Evolutionary conservation across 192 early-diverging fungal species (phyloP), one percentile per base, ranked within the genome.

Genomic region (Podila horticola): DNA sequence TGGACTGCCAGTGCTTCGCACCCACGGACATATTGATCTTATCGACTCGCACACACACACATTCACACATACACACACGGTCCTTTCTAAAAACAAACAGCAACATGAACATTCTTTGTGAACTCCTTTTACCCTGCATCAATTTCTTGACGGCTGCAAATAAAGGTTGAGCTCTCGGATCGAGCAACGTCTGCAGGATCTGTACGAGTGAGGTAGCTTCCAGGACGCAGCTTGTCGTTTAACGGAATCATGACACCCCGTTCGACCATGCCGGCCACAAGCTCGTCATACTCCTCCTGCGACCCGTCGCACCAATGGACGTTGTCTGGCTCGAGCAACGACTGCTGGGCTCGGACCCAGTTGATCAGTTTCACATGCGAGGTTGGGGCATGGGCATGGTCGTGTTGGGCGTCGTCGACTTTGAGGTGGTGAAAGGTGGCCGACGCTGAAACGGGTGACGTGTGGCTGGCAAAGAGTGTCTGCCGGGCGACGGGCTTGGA

Each of bases 231-330:
- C 57, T 81, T 72, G 30, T 59, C 60, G 38, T 81, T 48, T 13
- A 81, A 36, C 0, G 77, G 77, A 19, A 73, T 73, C 77, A 81
- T 81, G 59, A 81, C 71, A 3, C 77, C 77, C 9, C 57, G 72
- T 5, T 69, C 57, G 10, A 81, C 77, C 45, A 81, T 52, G 15
- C 58, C 52, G 7, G 58, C 28, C 15, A 81, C 67, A 0, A 81
- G 48, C 22, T 31, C 30, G 6, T 72, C 67, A n/a, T 73, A 69
- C 28, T 81, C 77, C 51, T 68, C 71, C 30, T 81, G 36, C 5
- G 77, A 69, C 1, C 77, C 77, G 69, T 81, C 77, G 26, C 77
- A 81, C 77, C 77, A 81, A 33, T 81, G 77, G 19, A 81, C 71
- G 38, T 73, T 51, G 41, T 81, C 77, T 20, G 77, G 77, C 41